Evolutionary conservation across 1,284 basidiomycete species (phyloP), one percentile per base, ranked within the genome.

Genomic region (Apiotrichum sp.): DNA sequence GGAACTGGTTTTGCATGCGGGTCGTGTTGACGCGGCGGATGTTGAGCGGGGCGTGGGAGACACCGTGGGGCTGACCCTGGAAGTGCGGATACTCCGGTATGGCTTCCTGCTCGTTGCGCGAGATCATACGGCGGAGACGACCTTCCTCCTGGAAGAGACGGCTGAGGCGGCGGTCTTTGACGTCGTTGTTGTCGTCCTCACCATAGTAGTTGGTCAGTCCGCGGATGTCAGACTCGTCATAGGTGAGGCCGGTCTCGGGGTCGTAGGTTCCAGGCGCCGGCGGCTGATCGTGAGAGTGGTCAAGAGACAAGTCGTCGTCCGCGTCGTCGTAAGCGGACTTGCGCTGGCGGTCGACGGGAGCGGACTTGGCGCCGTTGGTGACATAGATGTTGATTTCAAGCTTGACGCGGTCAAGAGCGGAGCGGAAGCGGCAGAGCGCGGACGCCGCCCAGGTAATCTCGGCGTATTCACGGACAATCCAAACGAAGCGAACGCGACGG

Each of bases 151-250:
- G 81, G 43, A 92, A 78, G 39, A 77, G 77, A 44, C 77, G 75
- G 53, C 81, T 86, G 40, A 93, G 78, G 62, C 78, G 76, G 31
- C 77, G 77, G 67, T 92, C 88, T 16, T 81, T 84, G 0, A 83
- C 82, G 59, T 87, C 82, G 61, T 89, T 79, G 33, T 81, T 78
- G 65, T 89, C 86, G 59, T 87, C 81, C 62, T 92, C 87, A 29
- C 87, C 88, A 57, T 89, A 87, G 64, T 88, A 92, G 64, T 89
- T 87, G 5, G 88, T 89, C 51, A 88, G 77, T 62, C 89, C 87
- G 22, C 86, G 39, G 14, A 59, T 50, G 16, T 55, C 53, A 13
- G 41, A 44, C 33, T 52, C 50, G 50, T 44, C 42, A 22, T 34
- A 48, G 0, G 41, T 35, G 14, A 50, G 16, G 7, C 46, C 44